These are phyloP conservation scores for Umbelopsis sp. DNA, from an alignment of 192 early-diverging fungal species.

Conservation along the genomic window DNA sequence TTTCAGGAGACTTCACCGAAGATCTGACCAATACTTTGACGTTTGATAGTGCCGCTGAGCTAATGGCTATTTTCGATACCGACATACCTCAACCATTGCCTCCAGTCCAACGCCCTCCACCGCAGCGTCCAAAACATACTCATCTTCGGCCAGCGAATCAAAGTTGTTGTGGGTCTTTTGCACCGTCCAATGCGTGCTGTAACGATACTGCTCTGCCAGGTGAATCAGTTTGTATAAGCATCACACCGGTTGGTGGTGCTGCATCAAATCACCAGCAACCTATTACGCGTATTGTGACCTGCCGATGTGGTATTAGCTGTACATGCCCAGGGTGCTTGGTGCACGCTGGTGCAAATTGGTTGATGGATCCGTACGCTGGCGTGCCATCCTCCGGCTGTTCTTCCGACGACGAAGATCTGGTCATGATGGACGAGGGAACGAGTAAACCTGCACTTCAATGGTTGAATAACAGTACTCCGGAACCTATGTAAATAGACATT, in stretches of 20 bases:
- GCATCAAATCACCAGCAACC: not conserved
- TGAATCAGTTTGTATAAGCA: constrained; percentile 8
- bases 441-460: not conserved
- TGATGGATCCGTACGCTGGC: constrained; percentile 22
- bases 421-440: not conserved
- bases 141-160: not conserved
- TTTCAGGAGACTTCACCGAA: constrained; percentile 25
- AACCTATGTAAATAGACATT: constrained; percentile 3
- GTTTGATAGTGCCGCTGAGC: constrained; percentile 36
- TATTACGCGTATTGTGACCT: constrained; percentile 34
- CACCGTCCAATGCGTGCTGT: not conserved
- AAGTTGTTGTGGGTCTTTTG: constrained; percentile 14
- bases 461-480: not conserved
- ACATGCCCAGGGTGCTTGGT: constrained; percentile 39
- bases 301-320: constrained; percentile 30
- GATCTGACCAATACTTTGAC: not conserved
- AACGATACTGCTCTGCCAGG: not conserved
- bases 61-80: constrained; percentile 19
- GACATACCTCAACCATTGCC: not conserved
- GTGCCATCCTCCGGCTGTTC: constrained; percentile 2
- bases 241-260: not conserved
- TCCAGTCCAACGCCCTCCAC: constrained; percentile 1
- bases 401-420: not conserved
- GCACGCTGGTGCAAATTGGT: constrained; percentile 27
- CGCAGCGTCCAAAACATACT: not conserved